These are phyloP conservation scores for Mycocentrospora acerina DNA, from an alignment of 2,329 filamentous ascomycete species.

Conservation along the genomic window DNA sequence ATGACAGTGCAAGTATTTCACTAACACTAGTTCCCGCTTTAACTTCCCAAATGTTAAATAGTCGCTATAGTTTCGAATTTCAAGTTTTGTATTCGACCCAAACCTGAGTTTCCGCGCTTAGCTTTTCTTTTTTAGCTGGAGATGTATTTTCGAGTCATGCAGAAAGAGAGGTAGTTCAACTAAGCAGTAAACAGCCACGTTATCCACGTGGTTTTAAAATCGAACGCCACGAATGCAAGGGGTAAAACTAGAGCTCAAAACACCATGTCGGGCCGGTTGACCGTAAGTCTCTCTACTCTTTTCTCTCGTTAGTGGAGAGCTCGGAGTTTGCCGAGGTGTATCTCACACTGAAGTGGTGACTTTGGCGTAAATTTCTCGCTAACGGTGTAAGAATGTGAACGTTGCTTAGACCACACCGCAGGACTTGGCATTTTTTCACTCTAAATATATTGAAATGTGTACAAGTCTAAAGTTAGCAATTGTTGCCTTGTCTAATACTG, in stretches of 20 bases:
- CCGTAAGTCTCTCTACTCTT: constrained; percentile 41
- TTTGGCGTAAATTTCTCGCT: no score
- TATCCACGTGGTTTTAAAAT: constrained; percentile 56
- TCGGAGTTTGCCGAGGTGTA: constrained; percentile 42
- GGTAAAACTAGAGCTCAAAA: constrained; percentile 57
- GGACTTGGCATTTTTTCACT: no score
- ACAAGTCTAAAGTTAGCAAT: no score
- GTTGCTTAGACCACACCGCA: no score
- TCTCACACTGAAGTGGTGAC: constrained; percentile 45
- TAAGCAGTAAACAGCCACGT: constrained; percentile 52
- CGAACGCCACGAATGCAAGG: constrained; percentile 50
- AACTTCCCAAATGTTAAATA: no score
- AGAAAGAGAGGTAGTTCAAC: constrained; percentile 50
- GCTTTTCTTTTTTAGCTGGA: constrained; percentile 32
- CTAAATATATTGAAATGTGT: no score
- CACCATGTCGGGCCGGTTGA: constrained; percentile 32
- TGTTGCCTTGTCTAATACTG: no score
- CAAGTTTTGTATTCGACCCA: constrained; percentile 23
- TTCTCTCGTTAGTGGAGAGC: constrained; percentile 39
- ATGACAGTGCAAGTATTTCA: no score
- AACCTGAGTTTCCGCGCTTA: constrained; percentile 40
- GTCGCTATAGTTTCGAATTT: no score
- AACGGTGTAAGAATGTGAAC: no score
- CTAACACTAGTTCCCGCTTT: no score
- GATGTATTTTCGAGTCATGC: constrained; percentile 32